Conservation (phyloP, 352 stramenopile genomes). For the Phytophthora tentaculata region DNA sequence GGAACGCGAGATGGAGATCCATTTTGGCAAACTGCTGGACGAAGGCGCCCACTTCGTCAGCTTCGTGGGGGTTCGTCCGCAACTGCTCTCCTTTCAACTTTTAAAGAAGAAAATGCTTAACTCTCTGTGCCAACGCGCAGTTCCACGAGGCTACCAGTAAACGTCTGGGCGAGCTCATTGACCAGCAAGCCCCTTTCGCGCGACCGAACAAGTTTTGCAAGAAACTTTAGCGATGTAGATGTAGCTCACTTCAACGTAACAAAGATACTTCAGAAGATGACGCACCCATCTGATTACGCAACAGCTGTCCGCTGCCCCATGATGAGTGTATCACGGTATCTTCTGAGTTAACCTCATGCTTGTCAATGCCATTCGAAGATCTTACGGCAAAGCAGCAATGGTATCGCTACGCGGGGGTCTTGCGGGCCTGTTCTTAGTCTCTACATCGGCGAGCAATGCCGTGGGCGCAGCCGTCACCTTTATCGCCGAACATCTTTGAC, state of each 20-base stretch:
- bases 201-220: conserved; percentile 64
- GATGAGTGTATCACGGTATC: conserved; percentile 1
- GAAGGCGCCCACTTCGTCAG: conserved; percentile 70
- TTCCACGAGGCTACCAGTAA: conserved; percentile 69
- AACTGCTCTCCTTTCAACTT: not conserved
- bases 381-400: not conserved
- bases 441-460: not conserved
- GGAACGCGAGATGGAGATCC: conserved; percentile 79
- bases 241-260: conserved; percentile 12
- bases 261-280: not conserved
- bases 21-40: conserved; percentile 71
- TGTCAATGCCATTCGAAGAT: conserved; percentile 16
- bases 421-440: conserved; percentile 5
- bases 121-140: conserved; percentile 23
- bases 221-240: conserved; percentile 31
- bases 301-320: not conserved
- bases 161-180: conserved; percentile 65
- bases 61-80: conserved; percentile 55
- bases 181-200: conserved; percentile 54
- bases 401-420: conserved; percentile 7
- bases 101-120: too few relatives aligned
- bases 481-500: conserved; percentile 34
- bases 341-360: conserved; percentile 1
- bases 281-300: conserved; percentile 3
- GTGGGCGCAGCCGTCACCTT: conserved; percentile 1